phyloP scores from a whole-genome alignment of 345 rosid species.

The Noccaea caerulescens region DNA sequence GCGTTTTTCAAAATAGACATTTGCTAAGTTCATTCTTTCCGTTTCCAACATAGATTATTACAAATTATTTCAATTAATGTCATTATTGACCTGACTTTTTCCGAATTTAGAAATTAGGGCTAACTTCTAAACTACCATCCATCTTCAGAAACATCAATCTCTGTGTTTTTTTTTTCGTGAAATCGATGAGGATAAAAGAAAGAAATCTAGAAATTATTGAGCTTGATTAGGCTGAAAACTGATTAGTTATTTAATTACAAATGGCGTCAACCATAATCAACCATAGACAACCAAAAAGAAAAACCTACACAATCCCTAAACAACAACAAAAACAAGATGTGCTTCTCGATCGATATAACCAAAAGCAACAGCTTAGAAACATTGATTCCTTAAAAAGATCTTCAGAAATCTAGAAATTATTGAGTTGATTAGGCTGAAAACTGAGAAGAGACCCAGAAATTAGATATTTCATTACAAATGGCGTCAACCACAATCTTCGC shows the following conservation, averaged over 20 bases:
- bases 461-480: conserved; percentile 20
- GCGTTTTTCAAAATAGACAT: no score
- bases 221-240: conserved; percentile 3
- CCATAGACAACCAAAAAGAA: no score
- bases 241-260: conserved; percentile 23
- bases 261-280: not conserved
- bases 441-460: conserved; percentile 21
- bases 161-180: not conserved
- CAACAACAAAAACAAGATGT: no score
- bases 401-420: not conserved
- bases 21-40: no score
- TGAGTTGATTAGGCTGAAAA: conserved; percentile 6
- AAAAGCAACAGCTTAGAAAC: no score
- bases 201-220: not conserved
- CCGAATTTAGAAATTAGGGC: not conserved
- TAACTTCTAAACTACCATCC: not conserved
- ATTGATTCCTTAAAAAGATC: no score
- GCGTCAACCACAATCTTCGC: not conserved
- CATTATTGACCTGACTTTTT: not conserved
- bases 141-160: not conserved
- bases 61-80: not conserved
- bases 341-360: no score
- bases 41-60: no score
- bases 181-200: not conserved
- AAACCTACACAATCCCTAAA: no score